Evolutionary conservation across 768 basidiomycete species (phyloP), one percentile per base, ranked within the genome.

Genomic region (Paxillus involutus): DNA sequence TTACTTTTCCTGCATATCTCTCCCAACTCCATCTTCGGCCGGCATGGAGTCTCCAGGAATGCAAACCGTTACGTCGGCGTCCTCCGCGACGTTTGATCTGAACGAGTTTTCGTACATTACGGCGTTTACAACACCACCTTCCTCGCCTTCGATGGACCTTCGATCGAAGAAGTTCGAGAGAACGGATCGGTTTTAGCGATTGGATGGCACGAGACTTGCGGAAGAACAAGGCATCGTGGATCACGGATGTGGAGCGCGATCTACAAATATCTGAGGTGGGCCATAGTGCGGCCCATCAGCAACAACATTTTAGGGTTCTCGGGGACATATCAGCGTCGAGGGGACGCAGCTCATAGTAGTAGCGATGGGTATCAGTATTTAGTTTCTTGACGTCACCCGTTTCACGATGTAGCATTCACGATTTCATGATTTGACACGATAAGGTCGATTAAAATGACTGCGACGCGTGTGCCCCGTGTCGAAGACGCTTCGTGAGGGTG

Each of bases 61-160:
- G 51, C 47, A 53, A 12, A 52, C 56, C 13, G 52, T 41, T 33
- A 57, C 57, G 12, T 39, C 56, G 26, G 45, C 55, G 29, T 60
- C 56, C 46, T 41, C 33, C 8, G 50, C 52, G 12, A 55, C 57
- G 36, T 65, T 60, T 16, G 67, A 71, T 45, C 40, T 69, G 54
- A 56, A 64, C 55, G 67, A 67, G 58, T 63, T 65, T 63, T 71
- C 70, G 29, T 65, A 69, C 44, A 30, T 67, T 33, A 69, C 67
- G 11, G 68, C 65, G 12, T 65, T 65, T 36, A 67, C 68, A 24
- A 71, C 69, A 51, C 67, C 61, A 50, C 59, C 67, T 48, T 63
- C 66, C 24, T 65, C 65, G 14, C 65, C 65, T 57, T 65, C 63
- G 6, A 52, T 47, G 6, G 51, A 39, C 36, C 37, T 53, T 47